A percentile compares a stretch with the other conserved stretches of the same genome.
phyloP scores from a whole-genome alignment of 2,329 filamentous ascomycete species.

The Ceratocystis huliohia region DNA sequence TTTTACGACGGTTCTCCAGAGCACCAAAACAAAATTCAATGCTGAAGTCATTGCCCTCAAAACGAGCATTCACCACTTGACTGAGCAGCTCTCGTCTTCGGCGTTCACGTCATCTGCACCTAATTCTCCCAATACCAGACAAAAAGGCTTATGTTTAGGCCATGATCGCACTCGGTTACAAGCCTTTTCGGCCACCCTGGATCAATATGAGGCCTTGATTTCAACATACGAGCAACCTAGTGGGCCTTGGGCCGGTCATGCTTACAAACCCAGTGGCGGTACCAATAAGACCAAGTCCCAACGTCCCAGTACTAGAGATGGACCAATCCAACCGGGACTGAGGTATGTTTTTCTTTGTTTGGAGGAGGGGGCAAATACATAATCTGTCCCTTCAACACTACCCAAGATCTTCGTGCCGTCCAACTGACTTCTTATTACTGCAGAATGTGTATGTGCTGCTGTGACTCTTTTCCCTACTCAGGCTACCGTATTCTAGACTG shows the following conservation, averaged over 20 bases:
- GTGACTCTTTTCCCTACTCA: conserved; percentile 36
- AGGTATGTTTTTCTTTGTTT: not conserved
- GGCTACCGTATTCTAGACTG: conserved; percentile 28
- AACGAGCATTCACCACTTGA: conserved; percentile 19
- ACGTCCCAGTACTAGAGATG: conserved; percentile 11
- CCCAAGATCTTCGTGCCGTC: not conserved
- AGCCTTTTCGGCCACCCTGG: conserved; percentile 10
- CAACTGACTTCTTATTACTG: not conserved
- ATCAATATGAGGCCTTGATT: conserved; percentile 15
- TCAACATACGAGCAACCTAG: not conserved
- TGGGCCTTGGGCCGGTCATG: not conserved
- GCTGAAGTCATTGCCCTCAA: conserved; percentile 16
- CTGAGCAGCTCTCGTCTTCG: conserved; percentile 12
- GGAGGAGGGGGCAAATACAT: no score
- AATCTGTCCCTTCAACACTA: no score
- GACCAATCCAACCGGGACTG: not conserved
- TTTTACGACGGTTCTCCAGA: conserved; percentile 16
- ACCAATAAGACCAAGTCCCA: conserved; percentile 14
- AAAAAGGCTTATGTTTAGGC: not conserved
- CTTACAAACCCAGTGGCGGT: not conserved
- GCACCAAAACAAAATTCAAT: conserved; percentile 15
- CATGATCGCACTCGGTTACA: not conserved
- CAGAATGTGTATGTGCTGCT: conserved; percentile 47
- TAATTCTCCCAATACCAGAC: not conserved
- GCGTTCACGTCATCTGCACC: not conserved